Percentiles rank a stretch among this genome's conserved stretches.
These are phyloP conservation scores for Diaporthe vaccinii DNA, from an alignment of 2,329 filamentous ascomycete species.

Conservation along the genomic window DNA sequence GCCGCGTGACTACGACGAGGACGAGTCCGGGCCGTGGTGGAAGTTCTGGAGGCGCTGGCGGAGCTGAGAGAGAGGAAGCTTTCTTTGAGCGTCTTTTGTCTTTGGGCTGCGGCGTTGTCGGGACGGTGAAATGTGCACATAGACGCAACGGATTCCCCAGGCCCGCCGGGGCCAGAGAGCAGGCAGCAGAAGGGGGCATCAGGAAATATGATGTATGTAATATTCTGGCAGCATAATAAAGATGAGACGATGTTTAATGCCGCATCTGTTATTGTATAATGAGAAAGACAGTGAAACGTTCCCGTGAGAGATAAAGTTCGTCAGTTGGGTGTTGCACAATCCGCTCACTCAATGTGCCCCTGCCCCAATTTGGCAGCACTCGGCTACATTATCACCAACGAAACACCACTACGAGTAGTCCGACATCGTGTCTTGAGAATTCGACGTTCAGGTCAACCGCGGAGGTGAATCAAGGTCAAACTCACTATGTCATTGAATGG, in stretches of 20 bases:
- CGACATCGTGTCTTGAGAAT: neutral
- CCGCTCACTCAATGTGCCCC: no score
- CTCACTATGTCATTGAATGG: neutral
- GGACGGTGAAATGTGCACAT: neutral
- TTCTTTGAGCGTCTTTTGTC: neutral
- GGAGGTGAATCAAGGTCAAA: neutral
- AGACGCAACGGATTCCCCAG: neutral
- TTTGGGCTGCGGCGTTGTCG: neutral
- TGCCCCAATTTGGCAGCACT: neutral
- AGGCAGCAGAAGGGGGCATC: neutral
- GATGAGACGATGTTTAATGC: neutral
- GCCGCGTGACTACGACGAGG: slow-evolving; percentile 51
- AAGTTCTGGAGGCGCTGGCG: slow-evolving; percentile 69
- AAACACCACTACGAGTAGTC: neutral
- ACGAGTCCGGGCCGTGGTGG: slow-evolving; percentile 62
- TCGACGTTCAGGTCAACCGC: neutral
- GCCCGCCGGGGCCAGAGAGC: neutral
- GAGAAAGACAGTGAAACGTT: neutral
- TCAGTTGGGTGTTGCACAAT: no score
- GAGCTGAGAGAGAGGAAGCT: neutral
- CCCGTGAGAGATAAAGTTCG: neutral
- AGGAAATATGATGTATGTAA: slow-evolving; percentile 24
- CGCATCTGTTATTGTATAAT: neutral
- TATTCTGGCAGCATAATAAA: slow-evolving; percentile 35
- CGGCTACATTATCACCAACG: neutral